A percentile compares a stretch with the other conserved stretches of the same genome.
Evolutionary conservation across 1,284 basidiomycete genomes (phyloP).

Genomic region (Amylostereum areolatum): DNA sequence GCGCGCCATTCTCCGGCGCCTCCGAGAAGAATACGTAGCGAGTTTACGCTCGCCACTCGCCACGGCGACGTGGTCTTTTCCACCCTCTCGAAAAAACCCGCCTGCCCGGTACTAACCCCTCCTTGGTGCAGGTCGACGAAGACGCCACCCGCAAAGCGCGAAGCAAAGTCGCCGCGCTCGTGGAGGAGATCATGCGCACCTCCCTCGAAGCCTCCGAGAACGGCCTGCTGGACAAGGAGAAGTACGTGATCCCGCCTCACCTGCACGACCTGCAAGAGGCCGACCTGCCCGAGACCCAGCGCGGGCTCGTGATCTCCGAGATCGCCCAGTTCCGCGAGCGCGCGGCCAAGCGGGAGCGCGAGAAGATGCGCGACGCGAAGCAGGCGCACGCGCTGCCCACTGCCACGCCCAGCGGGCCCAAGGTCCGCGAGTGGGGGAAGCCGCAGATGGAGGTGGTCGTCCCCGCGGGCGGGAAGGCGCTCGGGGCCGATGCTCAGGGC

Average conservation of each 20-base stretch:
- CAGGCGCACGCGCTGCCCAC: slow-evolving; percentile 43
- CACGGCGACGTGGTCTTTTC: too few species aligned
- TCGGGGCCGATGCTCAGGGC: slow-evolving; percentile 59
- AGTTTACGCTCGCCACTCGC: too few species aligned
- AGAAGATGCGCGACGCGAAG: slow-evolving; percentile 73
- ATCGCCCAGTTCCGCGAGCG: slow-evolving; percentile 91
- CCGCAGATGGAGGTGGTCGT: slow-evolving; percentile 26
- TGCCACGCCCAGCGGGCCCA: slow-evolving; percentile 60
- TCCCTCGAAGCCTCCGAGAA: slow-evolving; percentile 64
- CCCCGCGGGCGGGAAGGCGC: slow-evolving; percentile 34
- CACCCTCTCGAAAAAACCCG: too few species aligned
- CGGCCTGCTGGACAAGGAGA: slow-evolving; percentile 67
- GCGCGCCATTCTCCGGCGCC: too few species aligned
- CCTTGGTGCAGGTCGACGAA: slow-evolving; percentile 51
- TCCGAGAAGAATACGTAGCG: too few species aligned
- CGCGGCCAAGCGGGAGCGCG: slow-evolving; percentile 79
- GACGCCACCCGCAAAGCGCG: slow-evolving; percentile 47
- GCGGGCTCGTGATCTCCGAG: slow-evolving; percentile 89
- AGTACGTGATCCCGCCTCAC: slow-evolving; percentile 88
- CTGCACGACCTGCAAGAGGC: slow-evolving; percentile 92
- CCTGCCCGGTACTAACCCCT: not conserved
- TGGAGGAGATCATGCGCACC: slow-evolving; percentile 54
- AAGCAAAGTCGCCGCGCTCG: slow-evolving; percentile 46
- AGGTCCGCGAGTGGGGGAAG: slow-evolving; percentile 72
- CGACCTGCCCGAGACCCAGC: slow-evolving; percentile 92